Conservation (phyloP, 164 flowering plant genomes). For the Macadamia integrifolia region DNA sequence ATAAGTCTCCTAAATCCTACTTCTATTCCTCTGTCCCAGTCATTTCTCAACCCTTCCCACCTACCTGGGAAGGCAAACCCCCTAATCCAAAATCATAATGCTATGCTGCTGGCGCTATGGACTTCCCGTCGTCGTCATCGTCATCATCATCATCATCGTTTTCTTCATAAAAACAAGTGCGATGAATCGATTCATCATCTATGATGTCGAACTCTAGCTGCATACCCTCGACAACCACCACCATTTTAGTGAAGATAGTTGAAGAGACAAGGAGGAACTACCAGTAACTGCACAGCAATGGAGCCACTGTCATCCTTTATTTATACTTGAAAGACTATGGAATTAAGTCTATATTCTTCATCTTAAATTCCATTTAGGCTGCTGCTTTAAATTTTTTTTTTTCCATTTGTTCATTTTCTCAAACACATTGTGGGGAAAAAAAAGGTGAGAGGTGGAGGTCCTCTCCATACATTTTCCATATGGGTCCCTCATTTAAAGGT, state of each 20-base stretch:
- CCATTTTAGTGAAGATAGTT: not conserved
- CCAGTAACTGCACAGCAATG: not conserved
- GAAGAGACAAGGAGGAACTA: not conserved
- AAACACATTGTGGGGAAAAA: not conserved
- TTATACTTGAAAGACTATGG: not conserved
- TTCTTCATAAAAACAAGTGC: not conserved
- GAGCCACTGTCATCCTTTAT: no score
- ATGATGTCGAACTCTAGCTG: not conserved
- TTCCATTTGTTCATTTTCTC: no score
- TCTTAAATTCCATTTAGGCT: not conserved
- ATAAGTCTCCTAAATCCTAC: not conserved
- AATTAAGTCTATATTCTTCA: not conserved
- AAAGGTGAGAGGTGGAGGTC: not conserved
- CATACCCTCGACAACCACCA: slow-evolving; percentile 8
- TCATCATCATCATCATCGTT: slow-evolving; percentile 22
- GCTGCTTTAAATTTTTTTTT: not conserved
- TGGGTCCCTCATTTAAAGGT: slow-evolving; percentile 6
- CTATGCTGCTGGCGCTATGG: slow-evolving; percentile 25
- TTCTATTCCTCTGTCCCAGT: not conserved
- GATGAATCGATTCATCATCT: not conserved
- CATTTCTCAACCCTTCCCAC: not conserved
- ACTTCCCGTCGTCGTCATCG: slow-evolving; percentile 19
- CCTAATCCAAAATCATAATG: not conserved
- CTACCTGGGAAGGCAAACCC: no score
- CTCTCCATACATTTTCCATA: slow-evolving; percentile 16